Conservation (phyloP, 305 asterid species). For the Stenogyne calaminthoides region DNA sequence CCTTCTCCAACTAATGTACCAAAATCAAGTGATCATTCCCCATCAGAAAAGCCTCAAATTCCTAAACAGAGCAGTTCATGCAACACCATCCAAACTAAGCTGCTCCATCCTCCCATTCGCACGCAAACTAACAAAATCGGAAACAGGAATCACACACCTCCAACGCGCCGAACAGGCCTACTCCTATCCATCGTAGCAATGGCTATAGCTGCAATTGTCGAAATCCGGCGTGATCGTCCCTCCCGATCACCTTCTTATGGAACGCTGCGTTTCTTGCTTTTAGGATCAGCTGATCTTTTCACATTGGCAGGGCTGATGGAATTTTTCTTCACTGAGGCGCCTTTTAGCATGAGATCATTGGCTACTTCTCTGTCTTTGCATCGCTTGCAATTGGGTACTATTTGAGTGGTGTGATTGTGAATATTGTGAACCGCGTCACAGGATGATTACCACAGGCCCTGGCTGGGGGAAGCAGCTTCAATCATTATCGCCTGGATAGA, state of each 20-base stretch:
- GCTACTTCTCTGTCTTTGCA: slow-evolving; percentile 80
- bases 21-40: slow-evolving; percentile 30
- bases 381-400: slow-evolving; percentile 83
- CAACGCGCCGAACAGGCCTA: slow-evolving; percentile 71
- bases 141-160: slow-evolving; percentile 73
- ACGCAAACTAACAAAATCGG: slow-evolving; percentile 55
- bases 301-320: slow-evolving; percentile 79
- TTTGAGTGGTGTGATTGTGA: slow-evolving; percentile 64
- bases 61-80: slow-evolving; percentile 55
- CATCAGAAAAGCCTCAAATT: slow-evolving; percentile 62
- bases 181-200: slow-evolving; percentile 68
- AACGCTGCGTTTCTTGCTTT: slow-evolving; percentile 78
- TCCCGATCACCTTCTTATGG: slow-evolving; percentile 76
- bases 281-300: slow-evolving; percentile 92
- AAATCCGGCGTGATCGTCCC: slow-evolving; percentile 60
- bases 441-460: slow-evolving; percentile 38
- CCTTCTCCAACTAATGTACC: slow-evolving; percentile 42
- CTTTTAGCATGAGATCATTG: slow-evolving; percentile 72
- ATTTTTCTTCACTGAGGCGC: slow-evolving; percentile 94
- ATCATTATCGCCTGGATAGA: slow-evolving; percentile 55
- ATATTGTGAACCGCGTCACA: slow-evolving; percentile 63
- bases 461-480: slow-evolving; percentile 69
- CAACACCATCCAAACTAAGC: slow-evolving; percentile 27
- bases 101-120: slow-evolving; percentile 71
- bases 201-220: slow-evolving; percentile 82